Evolutionary conservation across 2,329 filamentous ascomycete genomes (phyloP), one percentile per base, ranked within the genome.

Genomic region (Colletotrichum ledebouriae): DNA sequence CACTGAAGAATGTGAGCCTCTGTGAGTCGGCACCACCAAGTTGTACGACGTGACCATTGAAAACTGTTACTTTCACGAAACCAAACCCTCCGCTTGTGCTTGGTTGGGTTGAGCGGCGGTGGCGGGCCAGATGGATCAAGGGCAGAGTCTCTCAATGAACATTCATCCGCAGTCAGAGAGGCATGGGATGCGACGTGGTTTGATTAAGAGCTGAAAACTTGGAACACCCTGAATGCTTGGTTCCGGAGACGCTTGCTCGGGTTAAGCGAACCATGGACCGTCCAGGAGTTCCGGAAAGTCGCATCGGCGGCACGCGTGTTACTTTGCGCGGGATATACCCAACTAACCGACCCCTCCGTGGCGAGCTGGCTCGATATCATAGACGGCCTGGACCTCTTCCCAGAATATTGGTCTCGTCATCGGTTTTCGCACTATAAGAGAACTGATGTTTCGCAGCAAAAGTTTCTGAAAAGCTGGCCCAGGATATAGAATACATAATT

Each of bases 341-440:
- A 47, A 58, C 63, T 67, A 67, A 37, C 67, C 67, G 53, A 50
- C 10, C 13, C 52, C 49, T 15, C 44, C 33, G 29, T 7, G 25
- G 20, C 53, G 42, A 52, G 29, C 34, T 47, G 42, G 50, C 22
- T 47, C 46, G 25, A 53, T 56, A 55, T 56, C 17, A 17, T 17
- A 57, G n/a, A 13, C 49, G 41, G 50, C 22, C 46, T 37, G 25
- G 53, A 42, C 25, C 42, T 62, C 25, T 49, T 39, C 37, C 17
- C 34, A 55, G 52, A 55, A 46, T 15, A 3, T 17, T 20, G 13
- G 4, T 15, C 42, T 39, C 37, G 10, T 39, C 10, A 9, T 39
- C 13, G 37, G 12, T 39, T 7, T 9, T n/a, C 42, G 42, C 15
- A 6, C 15, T 46, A 17, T 46, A 17, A 46, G 42, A 46, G 42